phyloP scores from a whole-genome alignment of 352 stramenopile species.

The Phytophthora melonis region DNA sequence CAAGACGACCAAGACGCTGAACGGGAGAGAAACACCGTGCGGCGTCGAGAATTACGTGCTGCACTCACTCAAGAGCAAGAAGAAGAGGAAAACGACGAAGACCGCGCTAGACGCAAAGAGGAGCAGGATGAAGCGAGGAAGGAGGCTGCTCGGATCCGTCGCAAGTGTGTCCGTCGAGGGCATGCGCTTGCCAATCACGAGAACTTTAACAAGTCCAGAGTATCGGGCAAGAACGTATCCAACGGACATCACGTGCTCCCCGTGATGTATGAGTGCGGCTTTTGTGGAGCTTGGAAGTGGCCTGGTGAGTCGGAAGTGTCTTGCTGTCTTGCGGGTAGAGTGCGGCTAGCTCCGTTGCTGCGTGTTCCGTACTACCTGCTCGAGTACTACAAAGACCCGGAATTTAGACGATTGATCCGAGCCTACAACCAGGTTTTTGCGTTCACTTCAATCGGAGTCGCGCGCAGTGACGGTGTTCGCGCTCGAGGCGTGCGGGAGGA shows the following conservation, averaged over 20 bases:
- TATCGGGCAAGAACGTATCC: background rate
- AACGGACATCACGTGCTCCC: background rate
- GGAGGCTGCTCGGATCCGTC: background rate
- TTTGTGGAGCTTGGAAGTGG: slow-evolving; percentile 11
- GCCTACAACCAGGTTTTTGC: slow-evolving; percentile 22
- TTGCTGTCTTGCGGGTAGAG: background rate
- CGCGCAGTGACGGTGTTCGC: background rate
- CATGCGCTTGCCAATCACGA: background rate
- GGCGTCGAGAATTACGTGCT: background rate
- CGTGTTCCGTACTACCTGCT: background rate
- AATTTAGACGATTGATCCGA: slow-evolving; percentile 3
- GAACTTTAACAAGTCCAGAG: background rate
- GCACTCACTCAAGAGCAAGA: background rate
- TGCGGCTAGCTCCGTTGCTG: background rate
- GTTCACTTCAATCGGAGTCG: slow-evolving; percentile 19
- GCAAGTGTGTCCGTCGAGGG: background rate
- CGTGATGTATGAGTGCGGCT: background rate
- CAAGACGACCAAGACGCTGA: background rate
- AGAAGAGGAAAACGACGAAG: background rate
- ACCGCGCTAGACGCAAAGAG: background rate
- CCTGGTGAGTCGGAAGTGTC: background rate
- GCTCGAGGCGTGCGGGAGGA: slow-evolving; percentile 1
- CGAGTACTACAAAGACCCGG: background rate
- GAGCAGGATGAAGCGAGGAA: background rate
- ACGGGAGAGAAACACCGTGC: background rate